Evolutionary conservation across 2,329 filamentous ascomycete genomes (phyloP), one percentile per base, ranked within the genome.

Genomic region (Rhinocladiella mackenziei): DNA sequence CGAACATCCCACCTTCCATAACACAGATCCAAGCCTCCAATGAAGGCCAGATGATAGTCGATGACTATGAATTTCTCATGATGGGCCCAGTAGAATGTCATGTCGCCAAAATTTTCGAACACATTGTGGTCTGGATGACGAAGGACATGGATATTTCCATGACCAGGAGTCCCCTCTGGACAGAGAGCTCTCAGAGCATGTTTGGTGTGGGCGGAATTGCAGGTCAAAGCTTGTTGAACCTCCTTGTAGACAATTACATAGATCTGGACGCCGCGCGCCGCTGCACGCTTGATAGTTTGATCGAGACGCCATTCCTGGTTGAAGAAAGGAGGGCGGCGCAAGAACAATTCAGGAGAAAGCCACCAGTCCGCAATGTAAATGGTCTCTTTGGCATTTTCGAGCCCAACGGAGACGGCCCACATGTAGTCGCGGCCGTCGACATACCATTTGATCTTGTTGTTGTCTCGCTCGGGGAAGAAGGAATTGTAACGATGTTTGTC

Each of bases 301-400:
- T 98, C 92, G 13, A 98, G 68, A 8, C 91, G 78, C 78, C 83
- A 96, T 66, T 95, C 78, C 62, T 94, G 86, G 54, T 89, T 84
- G 60, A 76, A 76, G 55, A 84, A 83, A 0, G 92, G 86, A 1
- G 92, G 89, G 14, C 92, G 77, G 26, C 92, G 81, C 51, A 98
- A 66, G 66, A 91, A 94, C 18, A 62, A 54, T 38, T 62, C 51
- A 58, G 50, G 92, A 3, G 86, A 94, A 10, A 97, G 71, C 92
- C 92, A 97, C 92, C 91, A 98, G 61, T 97, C 92, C 48, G 76
- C 84, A 55, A 98, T 94, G 65, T 97, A 98, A 57, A 98, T 96
- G 33, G 84, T 84, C 67, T 97, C 91, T 60, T 85, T 85, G 26
- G 92, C 92, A 48, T 82, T 76, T 53, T 97, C 89, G n/a, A 97